Percentiles rank a stretch among this genome's conserved stretches.
phyloP scores from a whole-genome alignment of 139 green algal species.

The Tetraselmis striata region DNA sequence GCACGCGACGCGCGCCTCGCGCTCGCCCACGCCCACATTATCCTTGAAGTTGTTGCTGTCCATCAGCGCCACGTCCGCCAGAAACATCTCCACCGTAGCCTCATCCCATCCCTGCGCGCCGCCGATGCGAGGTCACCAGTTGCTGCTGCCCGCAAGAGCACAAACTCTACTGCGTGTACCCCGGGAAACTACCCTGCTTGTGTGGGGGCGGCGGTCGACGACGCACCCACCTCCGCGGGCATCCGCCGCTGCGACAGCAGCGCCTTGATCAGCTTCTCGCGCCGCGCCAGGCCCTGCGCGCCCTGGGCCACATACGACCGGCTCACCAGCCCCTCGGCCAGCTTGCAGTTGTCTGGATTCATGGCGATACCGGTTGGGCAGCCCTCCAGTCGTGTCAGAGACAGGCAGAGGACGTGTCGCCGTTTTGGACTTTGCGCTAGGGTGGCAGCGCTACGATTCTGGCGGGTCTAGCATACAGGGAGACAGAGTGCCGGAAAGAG shows the following conservation, averaged over 20 bases:
- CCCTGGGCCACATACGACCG: constrained; percentile 68
- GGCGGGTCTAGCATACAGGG: too few relatives aligned
- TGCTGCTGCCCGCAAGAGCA: too few relatives aligned
- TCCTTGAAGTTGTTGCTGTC: constrained; percentile 95
- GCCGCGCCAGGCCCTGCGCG: constrained; percentile 35
- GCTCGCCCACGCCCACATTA: constrained; percentile 87
- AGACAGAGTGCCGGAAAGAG: too few relatives aligned
- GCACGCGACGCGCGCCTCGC: constrained; percentile 78
- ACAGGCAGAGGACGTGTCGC: too few relatives aligned
- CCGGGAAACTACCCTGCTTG: too few relatives aligned
- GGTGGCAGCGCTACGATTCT: too few relatives aligned
- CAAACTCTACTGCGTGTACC: too few relatives aligned
- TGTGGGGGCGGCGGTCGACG: too few relatives aligned
- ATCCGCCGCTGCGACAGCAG: constrained; percentile 68
- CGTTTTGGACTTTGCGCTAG: too few relatives aligned
- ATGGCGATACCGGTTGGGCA: too few relatives aligned
- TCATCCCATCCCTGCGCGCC: constrained; percentile 77
- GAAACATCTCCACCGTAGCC: constrained; percentile 70
- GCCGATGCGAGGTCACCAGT: too few relatives aligned
- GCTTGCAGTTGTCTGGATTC: constrained; percentile 44
- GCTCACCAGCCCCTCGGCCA: constrained; percentile 54
- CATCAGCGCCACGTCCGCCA: constrained; percentile 87
- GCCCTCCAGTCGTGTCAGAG: too few relatives aligned
- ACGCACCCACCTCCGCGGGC: constrained; percentile 34
- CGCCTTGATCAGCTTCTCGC: constrained; percentile 56